phyloP scores from a whole-genome alignment of 192 early-diverging fungal genomes.

The Gigaspora rosea region DNA sequence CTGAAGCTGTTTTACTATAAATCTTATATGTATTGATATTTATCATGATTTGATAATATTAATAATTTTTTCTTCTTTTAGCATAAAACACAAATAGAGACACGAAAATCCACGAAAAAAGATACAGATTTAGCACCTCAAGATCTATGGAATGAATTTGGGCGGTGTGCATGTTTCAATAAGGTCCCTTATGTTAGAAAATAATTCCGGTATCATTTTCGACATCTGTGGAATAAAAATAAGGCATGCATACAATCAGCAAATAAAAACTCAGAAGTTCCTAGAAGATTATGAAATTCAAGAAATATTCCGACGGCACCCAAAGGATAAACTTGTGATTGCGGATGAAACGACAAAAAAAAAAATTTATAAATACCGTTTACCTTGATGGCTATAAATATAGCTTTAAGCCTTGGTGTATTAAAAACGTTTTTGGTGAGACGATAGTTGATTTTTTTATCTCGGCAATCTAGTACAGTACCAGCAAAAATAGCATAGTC shows the following conservation, averaged over 20 bases:
- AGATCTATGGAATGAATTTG: too few relatives aligned
- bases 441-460: constrained; percentile 11
- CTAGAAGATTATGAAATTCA: background rate
- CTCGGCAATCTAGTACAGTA: background rate
- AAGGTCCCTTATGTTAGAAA: too few relatives aligned
- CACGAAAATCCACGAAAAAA: too few relatives aligned
- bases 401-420: background rate
- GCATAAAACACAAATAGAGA: too few relatives aligned
- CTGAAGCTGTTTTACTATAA: too few relatives aligned
- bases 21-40: too few relatives aligned
- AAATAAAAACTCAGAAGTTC: background rate
- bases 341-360: background rate
- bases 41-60: too few relatives aligned
- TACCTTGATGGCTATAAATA: background rate
- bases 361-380: too few relatives aligned
- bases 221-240: background rate
- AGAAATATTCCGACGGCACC: background rate
- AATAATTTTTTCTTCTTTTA: too few relatives aligned
- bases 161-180: too few relatives aligned
- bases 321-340: background rate
- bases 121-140: too few relatives aligned
- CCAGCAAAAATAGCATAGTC: background rate
- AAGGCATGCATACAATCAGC: background rate
- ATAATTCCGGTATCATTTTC: too few relatives aligned
- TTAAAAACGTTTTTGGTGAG: constrained; percentile 11